These are phyloP conservation scores for Didymella segeticola DNA, from an alignment of 2,329 filamentous ascomycete genomes.

Conservation along the genomic window DNA sequence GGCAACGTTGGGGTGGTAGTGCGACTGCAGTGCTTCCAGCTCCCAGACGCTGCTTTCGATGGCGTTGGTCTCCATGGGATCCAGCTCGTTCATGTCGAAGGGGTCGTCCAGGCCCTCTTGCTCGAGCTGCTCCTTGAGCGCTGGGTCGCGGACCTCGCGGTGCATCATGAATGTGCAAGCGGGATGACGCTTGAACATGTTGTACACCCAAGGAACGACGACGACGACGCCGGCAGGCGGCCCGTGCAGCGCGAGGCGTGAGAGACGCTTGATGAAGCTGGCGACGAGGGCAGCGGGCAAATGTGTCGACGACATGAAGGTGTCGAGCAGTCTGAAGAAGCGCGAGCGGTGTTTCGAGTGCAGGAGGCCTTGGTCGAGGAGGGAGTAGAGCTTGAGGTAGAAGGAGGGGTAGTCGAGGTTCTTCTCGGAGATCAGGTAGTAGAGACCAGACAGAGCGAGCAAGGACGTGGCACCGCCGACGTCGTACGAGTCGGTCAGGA, in stretches of 20 bases:
- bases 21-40: slow-evolving; percentile 84
- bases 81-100: slow-evolving; percentile 75
- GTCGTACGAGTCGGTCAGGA: slow-evolving; percentile 92
- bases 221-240: slow-evolving; percentile 89
- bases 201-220: slow-evolving; percentile 93
- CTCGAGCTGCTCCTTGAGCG: slow-evolving; percentile 66
- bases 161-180: slow-evolving; percentile 97
- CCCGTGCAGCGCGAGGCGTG: slow-evolving; percentile 82
- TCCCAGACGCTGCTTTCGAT: slow-evolving; percentile 97
- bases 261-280: slow-evolving; percentile 94
- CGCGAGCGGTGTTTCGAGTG: slow-evolving; percentile 93
- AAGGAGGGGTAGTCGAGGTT: slow-evolving; percentile 97
- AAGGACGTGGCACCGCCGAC: slow-evolving; percentile 85
- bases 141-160: slow-evolving; percentile 68
- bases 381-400: slow-evolving; percentile 90
- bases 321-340: slow-evolving; percentile 91
- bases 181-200: slow-evolving; percentile 87
- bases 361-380: slow-evolving; percentile 83
- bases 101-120: slow-evolving; percentile 73
- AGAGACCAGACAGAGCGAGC: slow-evolving; percentile 88
- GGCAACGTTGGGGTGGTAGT: slow-evolving; percentile 97
- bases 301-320: slow-evolving; percentile 89
- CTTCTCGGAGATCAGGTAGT: slow-evolving; percentile 90
- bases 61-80: slow-evolving; percentile 85
- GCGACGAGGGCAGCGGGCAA: slow-evolving; percentile 88